Base-by-base conservation (phyloP, 2,329 filamentous ascomycete genomes). In the Aurifilum marmelostoma region DNA sequence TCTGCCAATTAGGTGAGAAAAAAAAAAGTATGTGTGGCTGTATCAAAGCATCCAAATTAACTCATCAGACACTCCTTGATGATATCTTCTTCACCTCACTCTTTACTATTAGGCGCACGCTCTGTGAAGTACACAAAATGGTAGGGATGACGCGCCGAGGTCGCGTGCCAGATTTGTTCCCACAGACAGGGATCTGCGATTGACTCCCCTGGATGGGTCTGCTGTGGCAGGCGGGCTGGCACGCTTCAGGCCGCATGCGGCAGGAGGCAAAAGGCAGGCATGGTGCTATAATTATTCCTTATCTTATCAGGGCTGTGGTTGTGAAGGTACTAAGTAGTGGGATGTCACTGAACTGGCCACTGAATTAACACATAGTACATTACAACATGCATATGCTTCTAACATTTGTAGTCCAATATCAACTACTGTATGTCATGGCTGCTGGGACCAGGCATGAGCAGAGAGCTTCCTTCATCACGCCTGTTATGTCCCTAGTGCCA, bases 71-170 rank as follows among this genome's bases (percentile, higher is more conserved):
- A 29, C 24, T 32, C 27, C 34, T 32, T 54, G 62, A 63, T 27
- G 63, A 66, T 64, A 50, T 39, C 67, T 64, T 71, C 60, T 64
- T 71, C 60, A 56, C 50, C 24, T 47, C 37, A 34, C 59, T 27
- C 52, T 56, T 56, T 56, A 29, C 24, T 56, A 27, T 18, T 24
- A 24, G 9, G n/a, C 12, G 37, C n/a, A 24, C 43, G 59, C 16
- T 27, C 37, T 9, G 59, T 62, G 39, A 27, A 24, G 21, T n/a
- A 24, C 37, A 14, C 34, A 58, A 52, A 24, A 21, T n/a, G 37
- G 50, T 65, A 65, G 63, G 63, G 63, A 65, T 65, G 27, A 59
- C 54, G 63, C 63, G 63, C 52, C 63, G 14, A 34, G n/a, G 34
- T 43, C 59, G 37, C 37, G n/a, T 62, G 32, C 52, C 52, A 8